These are phyloP conservation scores for Vigna trinervia DNA, from an alignment of 306 rosid genomes.

Conservation along the genomic window DNA sequence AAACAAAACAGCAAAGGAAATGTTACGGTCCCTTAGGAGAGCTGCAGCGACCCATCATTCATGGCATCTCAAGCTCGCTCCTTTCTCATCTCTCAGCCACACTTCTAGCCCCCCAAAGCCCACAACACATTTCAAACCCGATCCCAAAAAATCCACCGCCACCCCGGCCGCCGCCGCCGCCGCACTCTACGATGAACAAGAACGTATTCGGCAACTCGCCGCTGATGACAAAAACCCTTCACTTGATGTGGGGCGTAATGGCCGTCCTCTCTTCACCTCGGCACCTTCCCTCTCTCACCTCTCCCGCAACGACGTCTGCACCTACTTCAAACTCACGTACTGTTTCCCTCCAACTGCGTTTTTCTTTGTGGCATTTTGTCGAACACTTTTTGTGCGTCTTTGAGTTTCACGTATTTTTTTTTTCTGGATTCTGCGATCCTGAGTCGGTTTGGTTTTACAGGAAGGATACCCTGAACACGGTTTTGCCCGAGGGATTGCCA, in stretches of 20 bases:
- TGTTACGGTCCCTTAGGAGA: conserved; percentile 63
- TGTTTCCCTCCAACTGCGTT: background rate
- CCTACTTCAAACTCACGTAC: conserved; percentile 79
- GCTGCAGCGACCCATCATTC: conserved; percentile 46
- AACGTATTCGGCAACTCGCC: conserved; percentile 70
- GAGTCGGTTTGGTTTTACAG: conserved; percentile 44
- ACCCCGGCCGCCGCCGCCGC: conserved; percentile 41
- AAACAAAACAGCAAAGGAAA: conserved; percentile 34
- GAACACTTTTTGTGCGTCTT: conserved; percentile 22
- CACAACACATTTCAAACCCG: conserved; percentile 27
- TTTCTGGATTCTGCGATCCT: conserved; percentile 11
- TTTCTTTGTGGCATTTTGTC: conserved; percentile 31
- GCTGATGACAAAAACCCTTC: conserved; percentile 73
- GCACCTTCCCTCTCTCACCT: conserved; percentile 65
- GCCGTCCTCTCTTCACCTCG: conserved; percentile 75
- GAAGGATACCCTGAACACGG: conserved; percentile 60
- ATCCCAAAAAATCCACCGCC: conserved; percentile 43
- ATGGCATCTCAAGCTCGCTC: conserved; percentile 38
- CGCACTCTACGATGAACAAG: conserved; percentile 56
- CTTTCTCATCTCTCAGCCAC: conserved; percentile 48
- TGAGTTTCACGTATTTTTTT: background rate
- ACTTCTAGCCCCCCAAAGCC: conserved; percentile 57
- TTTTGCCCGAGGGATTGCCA: conserved; percentile 87
- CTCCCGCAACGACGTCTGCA: conserved; percentile 56
- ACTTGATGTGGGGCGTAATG: conserved; percentile 74